Conservation (phyloP, 2,329 filamentous ascomycete species). For the Aspergillus novoparasiticus region DNA sequence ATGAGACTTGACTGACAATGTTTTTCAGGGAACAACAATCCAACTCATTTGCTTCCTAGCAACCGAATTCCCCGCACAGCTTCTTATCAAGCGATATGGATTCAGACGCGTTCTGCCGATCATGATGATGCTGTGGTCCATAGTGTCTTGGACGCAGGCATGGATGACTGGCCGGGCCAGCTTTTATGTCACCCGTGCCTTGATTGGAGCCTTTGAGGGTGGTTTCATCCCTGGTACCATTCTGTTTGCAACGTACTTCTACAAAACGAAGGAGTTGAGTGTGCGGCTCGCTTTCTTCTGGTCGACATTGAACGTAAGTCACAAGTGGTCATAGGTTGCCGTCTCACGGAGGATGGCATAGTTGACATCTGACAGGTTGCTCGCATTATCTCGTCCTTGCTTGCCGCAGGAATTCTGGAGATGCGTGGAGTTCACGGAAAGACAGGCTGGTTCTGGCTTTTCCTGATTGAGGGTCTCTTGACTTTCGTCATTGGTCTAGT, state of each 20-base stretch:
- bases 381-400: conserved; percentile 40
- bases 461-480: conserved; percentile 48
- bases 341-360: too few relatives aligned
- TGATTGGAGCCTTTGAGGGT: conserved; percentile 46
- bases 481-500: conserved; percentile 46
- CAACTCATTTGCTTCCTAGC: conserved; percentile 28
- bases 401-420: conserved; percentile 45
- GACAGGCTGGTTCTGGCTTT: conserved; percentile 46
- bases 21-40: conserved; percentile 25
- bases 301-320: conserved; percentile 38
- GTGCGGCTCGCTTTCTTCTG: conserved; percentile 48
- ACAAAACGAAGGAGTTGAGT: conserved; percentile 44
- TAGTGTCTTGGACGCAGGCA: conserved; percentile 42
- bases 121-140: conserved; percentile 50
- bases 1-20: neutral
- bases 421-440: conserved; percentile 46
- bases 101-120: conserved; percentile 50
- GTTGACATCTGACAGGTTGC: conserved; percentile 17
- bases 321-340: too few relatives aligned
- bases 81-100: conserved; percentile 50
- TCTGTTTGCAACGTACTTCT: conserved; percentile 47
- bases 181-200: conserved; percentile 42
- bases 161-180: conserved; percentile 34
- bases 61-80: conserved; percentile 50
- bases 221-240: conserved; percentile 41